Base-by-base conservation (phyloP, 495 filamentous ascomycete genomes). In the Trichocladium antarcticum region DNA sequence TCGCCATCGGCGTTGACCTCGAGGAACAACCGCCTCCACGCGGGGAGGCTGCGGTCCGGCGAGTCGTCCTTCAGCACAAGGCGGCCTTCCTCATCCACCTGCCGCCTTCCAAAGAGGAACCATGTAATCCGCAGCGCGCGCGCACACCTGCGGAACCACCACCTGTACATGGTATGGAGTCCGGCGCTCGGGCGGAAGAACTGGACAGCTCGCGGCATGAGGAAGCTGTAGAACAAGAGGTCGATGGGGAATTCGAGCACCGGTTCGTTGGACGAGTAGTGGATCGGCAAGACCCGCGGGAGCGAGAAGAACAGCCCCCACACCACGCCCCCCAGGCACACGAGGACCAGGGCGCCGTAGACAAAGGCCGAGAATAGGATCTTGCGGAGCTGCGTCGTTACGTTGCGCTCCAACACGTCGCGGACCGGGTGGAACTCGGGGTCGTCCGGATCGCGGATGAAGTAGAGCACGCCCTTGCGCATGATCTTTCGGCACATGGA, bases 401-500 rank as follows among this genome's bases (percentile, higher is more conserved):
- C 85, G 58, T 81, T 94, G 27, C 93, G 80, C 63, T 99, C 93
- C 15, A 99, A 76, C 6, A 99, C 92, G 68, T 99, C 92, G 16
- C 92, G 83, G 15, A 99, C 89, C 1, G 92, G 92, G 61, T 99
- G 92, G 64, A 99, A 97, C 14, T 88, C 96, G 29, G 92, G 92
- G 64, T 99, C 92, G 68, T 99, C 93, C 11, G 92, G 92, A 66
- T 99, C 92, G 37, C 92, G 84, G 56, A 99, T 97, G 66, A 99
- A 99, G 70, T 95, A 96, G 45, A 99, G 75, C 38, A 97, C 92
- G 35, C 92, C 92, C 42, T 73, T 83, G 51, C 92, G 79, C 82
- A 99, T 83, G 44, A 97, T 95, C 70, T 95, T 96, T 42, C 92
- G 81, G 66, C 92, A 99, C 92, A 99, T 97, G 36, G 89, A 89